These are phyloP conservation scores for Mycena leptocephala DNA, from an alignment of 768 basidiomycete genomes.

Conservation along the genomic window DNA sequence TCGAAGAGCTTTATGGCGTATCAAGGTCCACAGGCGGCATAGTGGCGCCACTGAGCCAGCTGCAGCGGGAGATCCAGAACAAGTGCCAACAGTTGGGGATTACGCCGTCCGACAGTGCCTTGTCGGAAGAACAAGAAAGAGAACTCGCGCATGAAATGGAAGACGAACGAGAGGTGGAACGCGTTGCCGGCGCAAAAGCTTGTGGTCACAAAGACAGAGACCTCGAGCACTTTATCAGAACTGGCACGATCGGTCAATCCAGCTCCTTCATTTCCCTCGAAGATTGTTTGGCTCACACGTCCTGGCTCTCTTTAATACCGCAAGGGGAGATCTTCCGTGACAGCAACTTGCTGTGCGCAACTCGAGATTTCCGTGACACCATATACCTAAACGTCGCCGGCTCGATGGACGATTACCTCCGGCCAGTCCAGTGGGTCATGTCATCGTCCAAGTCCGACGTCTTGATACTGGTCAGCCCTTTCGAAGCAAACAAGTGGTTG, in stretches of 20 bases:
- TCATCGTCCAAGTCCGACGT: background rate
- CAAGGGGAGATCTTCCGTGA: constrained; percentile 7
- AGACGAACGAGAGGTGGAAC: constrained; percentile 26
- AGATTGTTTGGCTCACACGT: constrained; percentile 19
- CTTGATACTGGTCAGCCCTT: constrained; percentile 18
- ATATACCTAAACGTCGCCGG: background rate
- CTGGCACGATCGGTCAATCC: background rate
- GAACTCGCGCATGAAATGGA: constrained; percentile 30
- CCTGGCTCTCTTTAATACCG: constrained; percentile 6
- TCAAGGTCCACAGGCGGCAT: background rate
- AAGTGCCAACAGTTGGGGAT: constrained; percentile 3
- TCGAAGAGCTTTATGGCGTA: constrained; percentile 27
- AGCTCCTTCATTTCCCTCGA: constrained; percentile 3
- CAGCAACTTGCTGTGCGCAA: background rate
- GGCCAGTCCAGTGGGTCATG: constrained; percentile 28
- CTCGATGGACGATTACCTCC: constrained; percentile 21
- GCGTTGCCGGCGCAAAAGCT: constrained; percentile 5
- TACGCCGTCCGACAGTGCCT: background rate
- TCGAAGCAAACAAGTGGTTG: constrained; percentile 23
- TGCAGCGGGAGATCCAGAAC: background rate
- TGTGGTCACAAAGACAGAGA: background rate
- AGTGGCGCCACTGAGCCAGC: background rate
- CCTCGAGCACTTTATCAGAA: background rate
- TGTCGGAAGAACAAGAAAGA: constrained; percentile 30
- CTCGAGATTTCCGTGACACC: constrained; percentile 15